These are phyloP conservation scores for Hypoxylon sp. DNA, from an alignment of 2,329 filamentous ascomycete species.

Conservation along the genomic window DNA sequence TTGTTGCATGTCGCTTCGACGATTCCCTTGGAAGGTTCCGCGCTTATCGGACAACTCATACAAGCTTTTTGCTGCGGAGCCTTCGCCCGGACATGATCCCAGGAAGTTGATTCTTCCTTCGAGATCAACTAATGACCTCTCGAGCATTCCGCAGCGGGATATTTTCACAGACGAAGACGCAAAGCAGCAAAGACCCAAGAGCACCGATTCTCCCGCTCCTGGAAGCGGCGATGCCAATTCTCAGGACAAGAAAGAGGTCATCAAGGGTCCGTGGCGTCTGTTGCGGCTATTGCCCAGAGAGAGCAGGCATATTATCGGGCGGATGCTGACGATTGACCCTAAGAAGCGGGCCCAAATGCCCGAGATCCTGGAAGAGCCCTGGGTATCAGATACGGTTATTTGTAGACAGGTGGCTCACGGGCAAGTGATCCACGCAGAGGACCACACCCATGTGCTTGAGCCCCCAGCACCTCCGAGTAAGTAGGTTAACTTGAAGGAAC, in stretches of 20 bases:
- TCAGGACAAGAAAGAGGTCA: slow-evolving; percentile 74
- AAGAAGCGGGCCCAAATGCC: slow-evolving; percentile 83
- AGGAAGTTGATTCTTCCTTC: slow-evolving; percentile 59
- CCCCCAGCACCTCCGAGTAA: slow-evolving; percentile 63
- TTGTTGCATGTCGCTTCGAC: slow-evolving; percentile 95
- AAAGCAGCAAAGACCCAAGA: slow-evolving; percentile 41
- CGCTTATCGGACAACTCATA: slow-evolving; percentile 92
- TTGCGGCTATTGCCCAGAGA: slow-evolving; percentile 87
- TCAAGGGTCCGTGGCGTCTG: slow-evolving; percentile 92
- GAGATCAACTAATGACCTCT: slow-evolving; percentile 55
- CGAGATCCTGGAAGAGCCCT: slow-evolving; percentile 87
- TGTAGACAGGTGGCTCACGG: slow-evolving; percentile 81
- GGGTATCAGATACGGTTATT: slow-evolving; percentile 85
- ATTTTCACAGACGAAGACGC: slow-evolving; percentile 49
- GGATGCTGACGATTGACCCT: slow-evolving; percentile 91
- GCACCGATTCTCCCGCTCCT: slow-evolving; percentile 40
- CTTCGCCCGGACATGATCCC: slow-evolving; percentile 76
- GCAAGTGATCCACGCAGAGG: slow-evolving; percentile 73
- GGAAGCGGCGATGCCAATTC: slow-evolving; percentile 42
- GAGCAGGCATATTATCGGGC: slow-evolving; percentile 85
- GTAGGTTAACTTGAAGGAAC: slow-evolving; percentile 28
- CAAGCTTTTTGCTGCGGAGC: slow-evolving; percentile 87
- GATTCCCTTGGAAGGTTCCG: slow-evolving; percentile 98
- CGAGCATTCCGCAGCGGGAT: slow-evolving; percentile 52
- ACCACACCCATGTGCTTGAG: slow-evolving; percentile 87